Evolutionary conservation across 495 filamentous ascomycete genomes (phyloP).

Genomic region (Parmelia sp.): DNA sequence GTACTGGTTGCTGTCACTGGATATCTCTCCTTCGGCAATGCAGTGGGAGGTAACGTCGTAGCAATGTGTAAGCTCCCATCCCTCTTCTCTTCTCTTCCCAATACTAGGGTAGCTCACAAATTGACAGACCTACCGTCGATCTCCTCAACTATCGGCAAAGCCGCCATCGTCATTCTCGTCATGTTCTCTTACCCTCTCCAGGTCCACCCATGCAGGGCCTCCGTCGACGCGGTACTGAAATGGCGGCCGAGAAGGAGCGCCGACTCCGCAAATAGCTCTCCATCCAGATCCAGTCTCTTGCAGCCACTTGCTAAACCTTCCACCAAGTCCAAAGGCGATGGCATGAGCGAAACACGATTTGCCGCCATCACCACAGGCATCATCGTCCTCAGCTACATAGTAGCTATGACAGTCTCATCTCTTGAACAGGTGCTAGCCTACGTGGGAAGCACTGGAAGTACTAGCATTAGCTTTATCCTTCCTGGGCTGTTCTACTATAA

Average conservation of each 20-base stretch:
- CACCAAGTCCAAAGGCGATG: conserved; percentile 36
- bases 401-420: conserved; percentile 83
- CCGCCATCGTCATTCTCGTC: conserved; percentile 92
- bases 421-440: conserved; percentile 89
- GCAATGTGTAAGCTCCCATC: conserved; percentile 63
- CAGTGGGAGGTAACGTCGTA: conserved; percentile 84
- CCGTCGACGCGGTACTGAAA: conserved; percentile 82
- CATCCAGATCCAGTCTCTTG: conserved; percentile 39
- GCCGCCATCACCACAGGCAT: conserved; percentile 82
- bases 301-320: conserved; percentile 31
- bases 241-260: conserved; percentile 66
- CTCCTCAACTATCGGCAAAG: conserved; percentile 82
- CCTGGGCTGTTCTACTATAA: conserved; percentile 98
- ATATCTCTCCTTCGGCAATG: conserved; percentile 88
- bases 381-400: conserved; percentile 73
- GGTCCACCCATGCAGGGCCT: conserved; percentile 89
- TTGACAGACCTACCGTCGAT: conserved; percentile 61
- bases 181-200: conserved; percentile 96
- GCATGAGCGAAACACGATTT: conserved; percentile 83
- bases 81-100: too few relatives aligned
- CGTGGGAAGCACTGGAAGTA: conserved; percentile 89
- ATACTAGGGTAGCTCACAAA: conserved; percentile 16
- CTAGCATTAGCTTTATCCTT: conserved; percentile 91
- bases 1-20: conserved; percentile 89
- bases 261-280: conserved; percentile 40